These are phyloP conservation scores for Arabidopsis lyrata DNA, from an alignment of 441 rosid genomes.

Conservation along the genomic window DNA sequence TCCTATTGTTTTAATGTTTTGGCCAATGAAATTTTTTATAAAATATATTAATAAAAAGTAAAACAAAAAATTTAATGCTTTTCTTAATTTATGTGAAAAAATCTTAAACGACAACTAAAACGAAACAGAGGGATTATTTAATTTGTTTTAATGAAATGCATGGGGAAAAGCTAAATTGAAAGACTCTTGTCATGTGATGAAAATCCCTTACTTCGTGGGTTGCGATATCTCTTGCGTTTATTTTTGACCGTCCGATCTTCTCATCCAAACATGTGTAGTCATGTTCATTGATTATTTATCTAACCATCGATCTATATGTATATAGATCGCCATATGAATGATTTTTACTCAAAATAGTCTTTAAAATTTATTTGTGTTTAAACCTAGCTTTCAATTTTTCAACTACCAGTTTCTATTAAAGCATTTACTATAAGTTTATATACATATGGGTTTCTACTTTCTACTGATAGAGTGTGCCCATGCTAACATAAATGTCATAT, in stretches of 20 bases:
- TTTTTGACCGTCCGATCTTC: slow-evolving; percentile 31
- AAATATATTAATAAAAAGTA: too few relatives aligned
- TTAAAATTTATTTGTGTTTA: not conserved
- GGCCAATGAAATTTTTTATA: too few relatives aligned
- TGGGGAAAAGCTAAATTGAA: slow-evolving; percentile 38
- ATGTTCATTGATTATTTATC: slow-evolving; percentile 16
- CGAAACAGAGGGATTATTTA: too few relatives aligned
- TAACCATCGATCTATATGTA: not conserved
- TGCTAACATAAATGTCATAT: not conserved
- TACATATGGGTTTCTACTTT: not conserved
- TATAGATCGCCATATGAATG: not conserved
- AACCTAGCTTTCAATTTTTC: not conserved
- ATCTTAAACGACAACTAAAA: too few relatives aligned
- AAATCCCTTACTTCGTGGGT: slow-evolving; percentile 39
- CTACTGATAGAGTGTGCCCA: not conserved
- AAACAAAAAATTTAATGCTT: too few relatives aligned
- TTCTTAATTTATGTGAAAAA: too few relatives aligned
- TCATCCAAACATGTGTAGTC: slow-evolving; percentile 18
- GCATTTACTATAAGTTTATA: not conserved
- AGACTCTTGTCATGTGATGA: slow-evolving; percentile 42
- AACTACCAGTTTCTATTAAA: not conserved
- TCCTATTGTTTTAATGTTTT: too few relatives aligned
- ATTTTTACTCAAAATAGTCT: not conserved
- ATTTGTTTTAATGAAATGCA: slow-evolving; percentile 31
- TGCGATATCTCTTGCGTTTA: slow-evolving; percentile 30